These are phyloP conservation scores for Xylaria sp. DNA, from an alignment of 2,329 filamentous ascomycete genomes.

Conservation along the genomic window DNA sequence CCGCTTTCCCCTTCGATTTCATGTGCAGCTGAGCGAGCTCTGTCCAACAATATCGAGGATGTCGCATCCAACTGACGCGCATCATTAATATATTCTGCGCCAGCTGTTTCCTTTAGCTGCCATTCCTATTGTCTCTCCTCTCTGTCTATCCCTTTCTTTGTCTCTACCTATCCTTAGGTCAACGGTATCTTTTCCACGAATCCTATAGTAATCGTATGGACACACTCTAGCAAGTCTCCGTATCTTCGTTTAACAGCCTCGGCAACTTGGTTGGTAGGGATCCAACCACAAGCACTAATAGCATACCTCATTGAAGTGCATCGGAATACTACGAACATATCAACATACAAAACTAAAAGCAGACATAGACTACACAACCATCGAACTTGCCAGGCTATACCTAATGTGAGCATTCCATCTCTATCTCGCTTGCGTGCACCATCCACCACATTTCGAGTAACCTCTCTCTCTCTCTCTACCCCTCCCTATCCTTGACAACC, in stretches of 20 bases:
- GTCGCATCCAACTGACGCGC: not conserved
- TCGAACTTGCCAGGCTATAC: not conserved
- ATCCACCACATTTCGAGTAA: slow-evolving; percentile 8
- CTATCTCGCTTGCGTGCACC: slow-evolving; percentile 29
- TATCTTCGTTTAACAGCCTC: slow-evolving; percentile 12
- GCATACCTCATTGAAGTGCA: not conserved
- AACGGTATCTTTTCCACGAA: no score
- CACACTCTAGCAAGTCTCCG: not conserved
- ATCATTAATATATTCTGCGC: not conserved
- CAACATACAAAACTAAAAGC: not conserved
- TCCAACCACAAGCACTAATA: not conserved
- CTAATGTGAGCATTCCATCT: slow-evolving; percentile 6
- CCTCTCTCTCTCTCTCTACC: not conserved
- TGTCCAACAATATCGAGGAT: not conserved
- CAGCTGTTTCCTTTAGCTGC: not conserved
- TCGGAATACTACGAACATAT: not conserved
- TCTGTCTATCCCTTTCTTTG: not conserved
- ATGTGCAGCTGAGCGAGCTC: not conserved
- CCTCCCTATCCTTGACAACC: slow-evolving; percentile 4
- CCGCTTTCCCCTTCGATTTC: not conserved
- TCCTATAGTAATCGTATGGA: no score
- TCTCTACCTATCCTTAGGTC: no score
- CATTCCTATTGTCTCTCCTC: not conserved
- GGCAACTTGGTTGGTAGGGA: not conserved
- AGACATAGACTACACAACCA: not conserved